Conservation (phyloP, 2,329 filamentous ascomycete species). For the Arthrobotrys iridis region DNA sequence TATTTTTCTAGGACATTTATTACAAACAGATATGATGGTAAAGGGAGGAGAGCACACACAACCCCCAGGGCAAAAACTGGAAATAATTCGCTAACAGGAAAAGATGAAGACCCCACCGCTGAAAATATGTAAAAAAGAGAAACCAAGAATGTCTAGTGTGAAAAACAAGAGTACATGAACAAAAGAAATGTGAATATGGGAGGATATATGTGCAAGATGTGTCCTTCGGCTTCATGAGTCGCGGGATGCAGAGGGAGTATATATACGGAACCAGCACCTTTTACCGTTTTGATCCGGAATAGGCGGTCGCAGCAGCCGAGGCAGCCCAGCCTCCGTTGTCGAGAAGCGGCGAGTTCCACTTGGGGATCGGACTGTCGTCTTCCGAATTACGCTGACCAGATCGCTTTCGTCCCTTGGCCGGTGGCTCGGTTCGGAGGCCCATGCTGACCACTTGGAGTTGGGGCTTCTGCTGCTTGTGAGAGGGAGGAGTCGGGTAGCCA, state of each 20-base stretch:
- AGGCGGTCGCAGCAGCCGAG: constrained; percentile 79
- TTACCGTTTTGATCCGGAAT: constrained; percentile 62
- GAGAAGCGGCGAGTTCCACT: constrained; percentile 96
- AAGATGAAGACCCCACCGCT: constrained; percentile 30
- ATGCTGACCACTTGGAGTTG: constrained; percentile 72
- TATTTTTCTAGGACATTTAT: constrained; percentile 47
- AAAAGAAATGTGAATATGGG: constrained; percentile 43
- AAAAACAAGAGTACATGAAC: constrained; percentile 33
- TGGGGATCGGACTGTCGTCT: constrained; percentile 68
- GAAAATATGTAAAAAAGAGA: constrained; percentile 36
- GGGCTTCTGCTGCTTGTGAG: constrained; percentile 77
- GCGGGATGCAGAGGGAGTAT: constrained; percentile 1
- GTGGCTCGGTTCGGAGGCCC: constrained; percentile 68
- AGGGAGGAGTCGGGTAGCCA: constrained; percentile 78
- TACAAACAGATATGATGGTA: constrained; percentile 45
- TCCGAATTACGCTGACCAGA: constrained; percentile 67
- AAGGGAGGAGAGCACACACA: constrained; percentile 29
- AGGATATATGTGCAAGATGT: constrained; percentile 21
- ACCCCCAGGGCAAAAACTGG: constrained; percentile 23
- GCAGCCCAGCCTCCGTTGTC: constrained; percentile 93
- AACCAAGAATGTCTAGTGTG: constrained; percentile 35
- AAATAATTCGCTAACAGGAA: constrained; percentile 27
- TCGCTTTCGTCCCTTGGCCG: constrained; percentile 77
- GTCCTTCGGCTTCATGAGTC: constrained; percentile 19
- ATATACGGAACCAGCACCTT: constrained; percentile 62